Evolutionary conservation across 768 basidiomycete genomes (phyloP), one percentile per base, ranked within the genome.

Genomic region (Mycena galopus): DNA sequence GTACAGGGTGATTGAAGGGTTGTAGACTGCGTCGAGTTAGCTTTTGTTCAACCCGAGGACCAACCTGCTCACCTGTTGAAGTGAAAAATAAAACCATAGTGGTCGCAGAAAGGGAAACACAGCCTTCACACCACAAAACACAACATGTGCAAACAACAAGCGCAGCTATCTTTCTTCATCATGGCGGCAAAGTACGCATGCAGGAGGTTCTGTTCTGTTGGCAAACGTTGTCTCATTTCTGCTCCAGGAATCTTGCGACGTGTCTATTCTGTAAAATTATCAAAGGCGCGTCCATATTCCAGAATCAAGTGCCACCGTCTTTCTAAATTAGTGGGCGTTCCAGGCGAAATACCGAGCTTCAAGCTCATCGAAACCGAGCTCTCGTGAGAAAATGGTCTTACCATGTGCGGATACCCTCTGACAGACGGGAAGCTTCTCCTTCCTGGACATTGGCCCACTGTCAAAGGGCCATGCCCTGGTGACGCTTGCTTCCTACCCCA

Each of bases 251-350:
- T 58, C 85, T 93, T 62, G 87, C 90, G 7, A 81, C 81, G 27
- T 98, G 96, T 82, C 83, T 98, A 77, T 98, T 98, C 85, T 99
- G 97, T 88, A 98, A 93, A 85, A 98, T 98, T 81, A 88, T 96
- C 85, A 94, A 94, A 84, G 94, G 96, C 91, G 56, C 30, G 82
- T 74, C 39, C n/a, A n/a, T n/a, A n/a, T n/a, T 27, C 39, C 33
- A 44, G 39, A 53, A 42, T 50, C 25, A 42, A 17, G 30, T n/a
- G n/a, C 65, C 62, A n/a, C 33, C 27, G 56, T 65, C 21, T 37
- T n/a, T n/a, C 57, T n/a, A 32, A 32, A 37, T 32, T 25, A 30
- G 27, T 19, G 11, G 23, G 35, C 23, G 19, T 29, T 17, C 55
- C 79, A 96, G 96, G 96, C 62, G 93, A 96, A 27, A 96, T 98